Evolutionary conservation across 352 stramenopile species (phyloP).

Genomic region (Pythium sukuiense): DNA sequence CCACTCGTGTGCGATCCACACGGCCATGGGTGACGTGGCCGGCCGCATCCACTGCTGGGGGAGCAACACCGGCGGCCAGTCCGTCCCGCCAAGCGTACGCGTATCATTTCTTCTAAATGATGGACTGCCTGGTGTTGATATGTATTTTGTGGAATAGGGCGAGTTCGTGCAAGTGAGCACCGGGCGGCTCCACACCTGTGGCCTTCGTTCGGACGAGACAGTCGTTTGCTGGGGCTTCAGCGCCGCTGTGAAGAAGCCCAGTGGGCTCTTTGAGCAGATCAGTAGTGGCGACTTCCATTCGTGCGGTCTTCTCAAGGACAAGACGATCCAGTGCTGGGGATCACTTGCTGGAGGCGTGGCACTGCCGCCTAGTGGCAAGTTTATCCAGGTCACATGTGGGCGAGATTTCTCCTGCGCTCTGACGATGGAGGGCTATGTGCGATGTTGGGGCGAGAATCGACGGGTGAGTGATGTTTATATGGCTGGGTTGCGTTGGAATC

Average conservation of each 20-base stretch:
- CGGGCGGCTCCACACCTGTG: conserved; percentile 74
- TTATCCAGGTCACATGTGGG: conserved; percentile 78
- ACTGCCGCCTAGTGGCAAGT: conserved; percentile 46
- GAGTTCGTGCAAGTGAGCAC: conserved; percentile 83
- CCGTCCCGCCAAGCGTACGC: conserved; percentile 38
- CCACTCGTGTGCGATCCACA: conserved; percentile 81
- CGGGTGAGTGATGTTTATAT: conserved; percentile 33
- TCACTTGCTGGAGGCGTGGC: conserved; percentile 32
- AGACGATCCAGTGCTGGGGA: conserved; percentile 78
- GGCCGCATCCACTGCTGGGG: conserved; percentile 82
- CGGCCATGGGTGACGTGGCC: conserved; percentile 61
- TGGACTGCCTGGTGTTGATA: not conserved
- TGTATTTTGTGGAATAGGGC: conserved; percentile 22
- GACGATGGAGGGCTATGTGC: conserved; percentile 42
- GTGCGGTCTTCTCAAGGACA: conserved; percentile 80
- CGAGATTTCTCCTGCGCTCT: conserved; percentile 67
- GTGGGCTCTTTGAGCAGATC: conserved; percentile 79
- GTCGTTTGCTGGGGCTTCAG: conserved; percentile 75
- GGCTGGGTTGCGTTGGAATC: not conserved
- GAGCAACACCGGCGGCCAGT: conserved; percentile 59
- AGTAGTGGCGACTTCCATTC: conserved; percentile 81
- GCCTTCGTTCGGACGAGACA: conserved; percentile 73
- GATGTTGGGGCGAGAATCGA: conserved; percentile 73
- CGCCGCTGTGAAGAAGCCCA: conserved; percentile 44
- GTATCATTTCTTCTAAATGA: not conserved